These are phyloP conservation scores for Rubroshorea leprosula DNA, from an alignment of 345 rosid species.

Conservation along the genomic window DNA sequence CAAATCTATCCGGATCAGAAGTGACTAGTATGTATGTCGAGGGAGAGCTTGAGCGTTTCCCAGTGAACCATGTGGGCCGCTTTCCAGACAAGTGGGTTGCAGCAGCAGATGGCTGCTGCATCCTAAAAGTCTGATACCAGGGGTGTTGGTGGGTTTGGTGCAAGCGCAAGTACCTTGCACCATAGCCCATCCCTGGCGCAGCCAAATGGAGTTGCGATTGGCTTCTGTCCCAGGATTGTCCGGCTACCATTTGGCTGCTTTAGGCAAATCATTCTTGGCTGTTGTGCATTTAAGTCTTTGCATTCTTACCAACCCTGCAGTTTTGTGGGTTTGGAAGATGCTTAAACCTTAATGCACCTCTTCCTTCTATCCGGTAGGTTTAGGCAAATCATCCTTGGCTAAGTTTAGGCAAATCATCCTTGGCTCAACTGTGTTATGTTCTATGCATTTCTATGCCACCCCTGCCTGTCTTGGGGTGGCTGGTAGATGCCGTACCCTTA, in stretches of 20 bases:
- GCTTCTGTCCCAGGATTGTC: constrained; percentile 22
- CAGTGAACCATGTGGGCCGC: constrained; percentile 31
- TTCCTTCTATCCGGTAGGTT: too few species aligned
- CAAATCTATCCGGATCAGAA: constrained; percentile 56
- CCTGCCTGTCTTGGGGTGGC: too few species aligned
- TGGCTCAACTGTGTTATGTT: background rate
- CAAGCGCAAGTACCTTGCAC: constrained; percentile 2
- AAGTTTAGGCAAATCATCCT: background rate
- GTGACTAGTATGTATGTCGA: constrained; percentile 66
- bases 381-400: too few species aligned
- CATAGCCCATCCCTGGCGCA: constrained; percentile 23
- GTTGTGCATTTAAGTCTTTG: constrained; percentile 15
- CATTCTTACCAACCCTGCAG: background rate
- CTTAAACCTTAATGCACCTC: constrained; percentile 1
- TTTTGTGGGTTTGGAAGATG: constrained; percentile 4
- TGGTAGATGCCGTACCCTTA: too few species aligned
- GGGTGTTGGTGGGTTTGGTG: constrained; percentile 26
- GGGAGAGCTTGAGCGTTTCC: constrained; percentile 27
- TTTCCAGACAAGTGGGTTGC: constrained; percentile 73
- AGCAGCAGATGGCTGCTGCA: constrained; percentile 55
- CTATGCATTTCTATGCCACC: too few species aligned
- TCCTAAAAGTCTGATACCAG: constrained; percentile 46
- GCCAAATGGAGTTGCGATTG: constrained; percentile 27
- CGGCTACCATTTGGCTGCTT: constrained; percentile 40
- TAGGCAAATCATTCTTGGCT: constrained; percentile 98